Conservation (phyloP, 345 rosid species). For the Salix brachista region DNA sequence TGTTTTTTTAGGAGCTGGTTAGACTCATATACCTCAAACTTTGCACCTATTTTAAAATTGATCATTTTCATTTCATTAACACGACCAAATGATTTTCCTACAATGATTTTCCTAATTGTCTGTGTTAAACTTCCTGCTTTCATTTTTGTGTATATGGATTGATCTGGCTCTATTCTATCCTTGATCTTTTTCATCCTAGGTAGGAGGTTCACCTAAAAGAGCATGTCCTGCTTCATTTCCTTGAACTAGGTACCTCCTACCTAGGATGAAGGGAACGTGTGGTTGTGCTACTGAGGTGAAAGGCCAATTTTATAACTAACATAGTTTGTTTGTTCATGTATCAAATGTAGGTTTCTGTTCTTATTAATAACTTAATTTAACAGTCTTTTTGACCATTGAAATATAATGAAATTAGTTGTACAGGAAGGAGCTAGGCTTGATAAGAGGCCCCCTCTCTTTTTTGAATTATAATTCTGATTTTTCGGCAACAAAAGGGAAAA, state of each 20-base stretch:
- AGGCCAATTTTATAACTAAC: background rate
- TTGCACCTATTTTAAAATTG: background rate
- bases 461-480: background rate
- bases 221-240: too few relatives aligned
- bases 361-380: background rate
- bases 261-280: constrained; percentile 15
- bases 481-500: background rate
- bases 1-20: background rate
- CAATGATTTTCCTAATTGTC: background rate
- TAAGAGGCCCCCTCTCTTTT: constrained; percentile 23
- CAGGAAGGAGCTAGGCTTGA: constrained; percentile 22
- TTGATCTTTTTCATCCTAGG: constrained; percentile 30
- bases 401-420: background rate
- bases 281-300: background rate
- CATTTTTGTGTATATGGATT: background rate
- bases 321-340: background rate
- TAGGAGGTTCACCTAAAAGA: too few relatives aligned
- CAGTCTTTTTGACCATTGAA: background rate
- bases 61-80: too few relatives aligned
- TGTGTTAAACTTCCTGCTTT: background rate
- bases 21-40: background rate
- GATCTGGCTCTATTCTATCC: constrained; percentile 1
- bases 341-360: background rate
- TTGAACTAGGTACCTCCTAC: too few relatives aligned
- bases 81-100: too few relatives aligned